Conservation (phyloP, 2,329 filamentous ascomycete genomes). For the Pyrenochaeta sp. region DNA sequence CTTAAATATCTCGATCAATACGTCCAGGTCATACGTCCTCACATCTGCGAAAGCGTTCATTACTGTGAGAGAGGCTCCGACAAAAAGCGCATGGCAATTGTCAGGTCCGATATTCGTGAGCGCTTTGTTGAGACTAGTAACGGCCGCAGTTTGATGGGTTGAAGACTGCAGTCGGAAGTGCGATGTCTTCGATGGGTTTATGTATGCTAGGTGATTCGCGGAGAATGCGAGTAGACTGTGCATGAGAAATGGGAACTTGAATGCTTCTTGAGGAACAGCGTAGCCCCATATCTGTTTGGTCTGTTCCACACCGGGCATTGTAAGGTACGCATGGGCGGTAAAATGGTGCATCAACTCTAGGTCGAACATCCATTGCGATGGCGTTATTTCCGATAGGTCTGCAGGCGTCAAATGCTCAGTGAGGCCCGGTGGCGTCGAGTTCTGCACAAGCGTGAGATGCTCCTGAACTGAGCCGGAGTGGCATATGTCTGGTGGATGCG, state of each 20-base stretch:
- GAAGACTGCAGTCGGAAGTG: conserved; percentile 36
- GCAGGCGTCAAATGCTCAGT: not conserved
- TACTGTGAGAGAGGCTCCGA: conserved; percentile 27
- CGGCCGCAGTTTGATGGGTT: conserved; percentile 35
- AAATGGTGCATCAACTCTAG: conserved; percentile 41
- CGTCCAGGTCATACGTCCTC: conserved; percentile 23
- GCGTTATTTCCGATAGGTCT: not conserved
- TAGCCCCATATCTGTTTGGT: conserved; percentile 42
- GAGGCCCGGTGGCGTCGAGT: not conserved
- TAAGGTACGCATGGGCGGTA: conserved; percentile 32
- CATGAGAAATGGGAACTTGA: conserved; percentile 45
- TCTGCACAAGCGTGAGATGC: too few species aligned
- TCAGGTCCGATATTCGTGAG: conserved; percentile 27
- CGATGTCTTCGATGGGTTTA: conserved; percentile 25
- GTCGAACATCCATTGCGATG: conserved; percentile 31
- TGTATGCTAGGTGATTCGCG: conserved; percentile 43
- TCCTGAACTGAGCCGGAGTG: too few species aligned
- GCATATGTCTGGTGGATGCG: conserved; percentile 10
- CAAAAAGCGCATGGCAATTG: conserved; percentile 41
- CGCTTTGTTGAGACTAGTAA: conserved; percentile 28
- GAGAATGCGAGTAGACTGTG: conserved; percentile 50
- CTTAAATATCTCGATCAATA: conserved; percentile 35
- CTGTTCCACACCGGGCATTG: conserved; percentile 29
- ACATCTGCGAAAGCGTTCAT: conserved; percentile 36
- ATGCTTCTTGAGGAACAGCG: conserved; percentile 43